phyloP scores from a whole-genome alignment of 2,329 filamentous ascomycete genomes.

The Trichoderma koningii region DNA sequence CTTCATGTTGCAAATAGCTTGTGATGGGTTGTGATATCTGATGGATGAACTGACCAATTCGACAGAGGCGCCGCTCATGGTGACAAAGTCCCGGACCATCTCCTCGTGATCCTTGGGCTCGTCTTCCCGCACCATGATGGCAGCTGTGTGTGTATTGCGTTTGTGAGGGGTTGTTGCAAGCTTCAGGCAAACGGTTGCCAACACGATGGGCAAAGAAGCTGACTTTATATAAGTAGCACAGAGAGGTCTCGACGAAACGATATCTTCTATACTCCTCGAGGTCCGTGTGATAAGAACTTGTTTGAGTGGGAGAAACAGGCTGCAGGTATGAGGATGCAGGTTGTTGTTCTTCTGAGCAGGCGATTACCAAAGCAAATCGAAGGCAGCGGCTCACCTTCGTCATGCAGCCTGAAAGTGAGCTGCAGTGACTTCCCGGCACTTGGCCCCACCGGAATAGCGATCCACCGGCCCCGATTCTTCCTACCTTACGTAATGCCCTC shows the following conservation, averaged over 20 bases:
- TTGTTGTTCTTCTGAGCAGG: not conserved
- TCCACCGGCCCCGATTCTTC: slow-evolving; percentile 34
- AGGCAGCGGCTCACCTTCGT: slow-evolving; percentile 30
- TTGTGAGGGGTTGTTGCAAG: slow-evolving; percentile 3
- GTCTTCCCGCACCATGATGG: slow-evolving; percentile 38
- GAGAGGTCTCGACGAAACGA: not conserved
- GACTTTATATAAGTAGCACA: not conserved
- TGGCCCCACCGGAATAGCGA: slow-evolving; percentile 38
- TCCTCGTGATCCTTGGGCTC: slow-evolving; percentile 30
- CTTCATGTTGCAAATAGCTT: not conserved
- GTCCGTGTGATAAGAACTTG: not conserved
- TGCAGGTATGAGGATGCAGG: not conserved
- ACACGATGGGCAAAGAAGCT: not conserved
- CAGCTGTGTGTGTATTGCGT: not conserved
- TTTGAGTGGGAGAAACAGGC: not conserved
- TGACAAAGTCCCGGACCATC: slow-evolving; percentile 37
- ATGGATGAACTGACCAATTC: slow-evolving; percentile 34
- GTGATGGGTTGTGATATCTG: not conserved
- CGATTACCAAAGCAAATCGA: slow-evolving; percentile 23
- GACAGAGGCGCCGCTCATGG: slow-evolving; percentile 34
- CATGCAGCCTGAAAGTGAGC: slow-evolving; percentile 27
- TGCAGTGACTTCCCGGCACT: slow-evolving; percentile 14
- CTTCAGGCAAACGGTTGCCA: not conserved
- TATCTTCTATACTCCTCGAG: too few species aligned
- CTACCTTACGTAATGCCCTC: slow-evolving; percentile 26